Evolutionary conservation across 805 yeast species (phyloP).

Genomic region (Cyberlindnera bimundalis): DNA sequence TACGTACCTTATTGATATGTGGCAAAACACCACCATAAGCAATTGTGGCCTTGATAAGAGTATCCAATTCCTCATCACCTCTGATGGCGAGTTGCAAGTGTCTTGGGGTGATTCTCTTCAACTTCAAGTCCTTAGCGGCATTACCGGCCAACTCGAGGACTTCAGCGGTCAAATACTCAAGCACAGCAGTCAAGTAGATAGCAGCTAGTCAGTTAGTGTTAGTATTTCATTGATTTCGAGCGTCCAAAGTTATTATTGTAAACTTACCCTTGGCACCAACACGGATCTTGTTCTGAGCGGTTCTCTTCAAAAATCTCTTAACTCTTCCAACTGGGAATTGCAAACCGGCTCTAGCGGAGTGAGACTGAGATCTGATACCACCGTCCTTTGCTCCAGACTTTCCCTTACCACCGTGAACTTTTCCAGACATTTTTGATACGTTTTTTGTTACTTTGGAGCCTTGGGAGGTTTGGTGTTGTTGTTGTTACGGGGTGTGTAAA

Average conservation of each 20-base stretch:
- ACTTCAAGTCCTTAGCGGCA: conserved; percentile 94
- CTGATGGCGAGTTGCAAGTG: conserved; percentile 95
- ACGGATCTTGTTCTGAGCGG: conserved; percentile 79
- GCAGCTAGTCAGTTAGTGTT: conserved; percentile 51
- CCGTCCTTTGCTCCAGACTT: conserved; percentile 81
- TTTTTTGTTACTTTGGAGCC: not conserved
- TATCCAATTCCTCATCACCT: conserved; percentile 97
- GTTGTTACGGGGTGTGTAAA: conserved; percentile 6
- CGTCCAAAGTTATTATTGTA: not conserved
- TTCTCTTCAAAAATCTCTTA: conserved; percentile 89
- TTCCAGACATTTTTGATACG: conserved; percentile 71
- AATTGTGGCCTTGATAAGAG: conserved; percentile 89
- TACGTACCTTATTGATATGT: conserved; percentile 30
- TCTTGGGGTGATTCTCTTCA: conserved; percentile 96
- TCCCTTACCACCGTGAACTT: conserved; percentile 96
- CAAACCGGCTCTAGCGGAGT: conserved; percentile 91
- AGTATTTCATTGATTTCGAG: conserved; percentile 4
- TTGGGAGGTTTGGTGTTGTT: conserved; percentile 2
- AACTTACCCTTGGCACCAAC: conserved; percentile 65
- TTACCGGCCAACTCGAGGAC: conserved; percentile 97
- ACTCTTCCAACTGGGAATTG: conserved; percentile 99
- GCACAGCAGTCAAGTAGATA: conserved; percentile 90
- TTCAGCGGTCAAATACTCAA: conserved; percentile 95
- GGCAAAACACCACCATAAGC: conserved; percentile 99
- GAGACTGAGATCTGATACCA: conserved; percentile 66